Evolutionary conservation across 139 green algal genomes (phyloP), one percentile per base, ranked within the genome.

Genomic region (Chlorella vulgaris): DNA sequence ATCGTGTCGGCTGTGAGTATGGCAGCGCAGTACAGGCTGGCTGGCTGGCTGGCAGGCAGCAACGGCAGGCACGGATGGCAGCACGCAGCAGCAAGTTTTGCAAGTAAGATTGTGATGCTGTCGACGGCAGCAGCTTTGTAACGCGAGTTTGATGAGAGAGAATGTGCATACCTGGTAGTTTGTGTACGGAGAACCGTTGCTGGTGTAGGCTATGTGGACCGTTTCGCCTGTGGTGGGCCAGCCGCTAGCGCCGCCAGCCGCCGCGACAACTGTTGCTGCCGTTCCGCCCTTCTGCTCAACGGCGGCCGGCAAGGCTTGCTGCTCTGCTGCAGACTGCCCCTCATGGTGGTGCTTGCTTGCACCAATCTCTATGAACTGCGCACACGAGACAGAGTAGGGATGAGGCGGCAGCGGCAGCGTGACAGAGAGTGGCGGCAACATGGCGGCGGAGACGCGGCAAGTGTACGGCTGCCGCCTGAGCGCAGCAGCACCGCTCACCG

Each of bases 181-280:
- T 26, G 94, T 87, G 33, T 69, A 69, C 1, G 69, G 63, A 50
- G 62, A 91, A 43, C 96, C 95, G 66, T 96, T 97, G 74, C 81
- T 90, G 1, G 96, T 99, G 38, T 91, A 80, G 0, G 98, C 74
- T 0, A 91, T 89, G 79, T 99, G 96, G n/a, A 99, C 89, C 1
- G 81, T 94, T 58, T 84, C 78, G 7, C 78, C 81, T 24, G n/a
- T 89, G 33, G 51, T 80, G 24, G 82, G 69, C 51, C 58, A 80
- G 53, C 40, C 33, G 18, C n/a, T 51, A 8, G 18, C 28, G 35
- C 66, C 33, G 31, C 10, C 75, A 42, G 62, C 26, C 67, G 36
- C 69, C 43, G 43, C 61, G 43, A 55, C 60, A 8, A 29, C 61
- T 39, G 40, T 18, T 81, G n/a, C 61, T 39, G 26, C 50, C 58